phyloP scores from a whole-genome alignment of 352 stramenopile species.

The Pythium insidiosum region DNA sequence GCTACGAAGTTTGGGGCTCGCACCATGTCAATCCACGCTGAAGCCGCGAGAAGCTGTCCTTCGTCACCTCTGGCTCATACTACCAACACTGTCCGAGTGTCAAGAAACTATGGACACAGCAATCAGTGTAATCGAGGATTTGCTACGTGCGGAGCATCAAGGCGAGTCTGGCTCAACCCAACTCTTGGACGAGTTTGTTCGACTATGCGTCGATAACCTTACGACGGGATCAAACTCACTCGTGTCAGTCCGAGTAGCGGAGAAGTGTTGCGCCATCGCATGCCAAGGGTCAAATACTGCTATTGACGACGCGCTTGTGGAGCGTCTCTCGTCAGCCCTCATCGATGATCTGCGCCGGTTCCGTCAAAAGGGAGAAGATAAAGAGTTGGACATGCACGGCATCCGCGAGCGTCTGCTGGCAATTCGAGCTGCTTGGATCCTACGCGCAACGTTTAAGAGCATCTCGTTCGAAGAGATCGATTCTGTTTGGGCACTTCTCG shows the following conservation, averaged over 20 bases:
- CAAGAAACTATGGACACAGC: slow-evolving; percentile 1
- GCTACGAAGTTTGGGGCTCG: too few species aligned
- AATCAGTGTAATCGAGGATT: slow-evolving; percentile 10
- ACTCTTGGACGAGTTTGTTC: slow-evolving; percentile 7
- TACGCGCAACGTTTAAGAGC: too few species aligned
- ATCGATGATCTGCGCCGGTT: slow-evolving; percentile 3
- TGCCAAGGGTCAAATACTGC: background rate
- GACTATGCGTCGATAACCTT: slow-evolving; percentile 7
- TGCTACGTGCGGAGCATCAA: slow-evolving; percentile 7
- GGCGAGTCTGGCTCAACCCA: background rate
- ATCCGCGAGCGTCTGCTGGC: slow-evolving; percentile 33
- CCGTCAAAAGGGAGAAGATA: too few species aligned
- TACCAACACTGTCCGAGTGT: too few species aligned
- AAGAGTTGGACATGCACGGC: slow-evolving; percentile 4
- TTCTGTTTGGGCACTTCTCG: too few species aligned
- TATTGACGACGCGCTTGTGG: background rate
- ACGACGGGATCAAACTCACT: background rate
- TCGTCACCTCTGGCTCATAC: too few species aligned
- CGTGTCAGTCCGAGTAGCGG: slow-evolving; percentile 10
- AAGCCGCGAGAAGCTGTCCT: too few species aligned
- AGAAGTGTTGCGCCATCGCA: slow-evolving; percentile 3
- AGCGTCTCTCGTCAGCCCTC: background rate
- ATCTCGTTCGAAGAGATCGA: too few species aligned
- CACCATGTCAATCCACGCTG: too few species aligned
- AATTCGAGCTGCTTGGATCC: too few species aligned